Evolutionary conservation across 2,329 filamentous ascomycete genomes (phyloP).

Genomic region (Shiraia sp.): DNA sequence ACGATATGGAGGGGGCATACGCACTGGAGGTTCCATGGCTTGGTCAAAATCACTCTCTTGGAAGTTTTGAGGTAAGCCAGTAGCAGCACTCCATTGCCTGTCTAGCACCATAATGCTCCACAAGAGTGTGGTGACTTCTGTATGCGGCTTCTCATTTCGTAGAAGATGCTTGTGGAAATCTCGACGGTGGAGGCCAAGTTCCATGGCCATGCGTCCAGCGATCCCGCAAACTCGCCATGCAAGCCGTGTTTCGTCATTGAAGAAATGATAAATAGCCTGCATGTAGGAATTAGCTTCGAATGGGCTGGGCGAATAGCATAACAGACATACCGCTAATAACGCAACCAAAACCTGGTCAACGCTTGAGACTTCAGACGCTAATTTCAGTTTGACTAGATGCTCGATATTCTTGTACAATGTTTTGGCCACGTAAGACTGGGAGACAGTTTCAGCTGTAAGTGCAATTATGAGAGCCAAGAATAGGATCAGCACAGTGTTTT

Average conservation of each 20-base stretch:
- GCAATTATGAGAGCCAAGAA: neutral
- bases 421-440: neutral
- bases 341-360: neutral
- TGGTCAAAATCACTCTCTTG: neutral
- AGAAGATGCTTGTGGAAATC: neutral
- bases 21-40: neutral
- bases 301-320: neutral
- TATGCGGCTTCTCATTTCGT: neutral
- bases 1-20: neutral
- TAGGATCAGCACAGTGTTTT: neutral
- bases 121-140: neutral
- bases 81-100: neutral
- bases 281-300: neutral
- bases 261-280: neutral
- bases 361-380: neutral
- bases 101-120: neutral
- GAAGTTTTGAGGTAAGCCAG: slow-evolving; percentile 1
- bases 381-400: neutral
- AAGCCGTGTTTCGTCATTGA: neutral
- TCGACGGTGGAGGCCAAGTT: neutral
- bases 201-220: neutral
- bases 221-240: slow-evolving; percentile 1
- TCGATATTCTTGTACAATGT: neutral
- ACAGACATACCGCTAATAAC: neutral
- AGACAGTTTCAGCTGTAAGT: neutral